These are phyloP conservation scores for Pichia eremophila DNA, from an alignment of 805 yeast species.

Conservation along the genomic window DNA sequence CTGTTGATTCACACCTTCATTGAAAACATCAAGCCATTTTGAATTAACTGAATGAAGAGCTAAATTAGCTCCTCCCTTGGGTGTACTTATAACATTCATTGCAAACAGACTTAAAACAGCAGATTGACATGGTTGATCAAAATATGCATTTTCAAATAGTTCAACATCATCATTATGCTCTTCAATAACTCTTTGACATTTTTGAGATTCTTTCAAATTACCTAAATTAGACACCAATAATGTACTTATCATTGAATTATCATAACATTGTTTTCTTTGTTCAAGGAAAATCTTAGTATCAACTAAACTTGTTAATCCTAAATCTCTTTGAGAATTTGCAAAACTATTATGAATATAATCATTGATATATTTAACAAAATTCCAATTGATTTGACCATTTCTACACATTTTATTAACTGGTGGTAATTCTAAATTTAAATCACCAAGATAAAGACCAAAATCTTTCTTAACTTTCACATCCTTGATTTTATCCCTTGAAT, in stretches of 20 bases:
- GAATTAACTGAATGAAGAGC: conserved; percentile 2
- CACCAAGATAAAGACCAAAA: conserved; percentile 10
- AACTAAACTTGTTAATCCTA: conserved; percentile 8
- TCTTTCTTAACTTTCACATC: neutral
- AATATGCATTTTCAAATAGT: conserved; percentile 4
- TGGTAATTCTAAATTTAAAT: conserved; percentile 7
- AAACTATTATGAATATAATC: conserved; percentile 6
- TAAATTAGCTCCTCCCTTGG: conserved; percentile 5
- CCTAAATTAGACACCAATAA: conserved; percentile 7
- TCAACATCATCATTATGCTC: neutral
- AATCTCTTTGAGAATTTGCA: conserved; percentile 5
- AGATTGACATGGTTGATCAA: conserved; percentile 11
- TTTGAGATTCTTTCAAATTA: neutral
- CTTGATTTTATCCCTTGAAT: conserved; percentile 6
- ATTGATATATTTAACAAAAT: conserved; percentile 7
- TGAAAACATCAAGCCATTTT: conserved; percentile 6
- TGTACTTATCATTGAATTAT: conserved; percentile 11
- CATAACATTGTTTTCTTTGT: neutral
- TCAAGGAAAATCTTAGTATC: conserved; percentile 5
- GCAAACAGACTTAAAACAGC: conserved; percentile 8
- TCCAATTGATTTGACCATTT: conserved; percentile 6
- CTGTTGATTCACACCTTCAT: conserved; percentile 1
- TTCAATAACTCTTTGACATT: neutral
- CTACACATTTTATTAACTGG: conserved; percentile 2
- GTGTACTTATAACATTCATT: conserved; percentile 8